Evolutionary conservation across 2,329 filamentous ascomycete genomes (phyloP), one percentile per base, ranked within the genome.

Genomic region (Epichloe festucae): DNA sequence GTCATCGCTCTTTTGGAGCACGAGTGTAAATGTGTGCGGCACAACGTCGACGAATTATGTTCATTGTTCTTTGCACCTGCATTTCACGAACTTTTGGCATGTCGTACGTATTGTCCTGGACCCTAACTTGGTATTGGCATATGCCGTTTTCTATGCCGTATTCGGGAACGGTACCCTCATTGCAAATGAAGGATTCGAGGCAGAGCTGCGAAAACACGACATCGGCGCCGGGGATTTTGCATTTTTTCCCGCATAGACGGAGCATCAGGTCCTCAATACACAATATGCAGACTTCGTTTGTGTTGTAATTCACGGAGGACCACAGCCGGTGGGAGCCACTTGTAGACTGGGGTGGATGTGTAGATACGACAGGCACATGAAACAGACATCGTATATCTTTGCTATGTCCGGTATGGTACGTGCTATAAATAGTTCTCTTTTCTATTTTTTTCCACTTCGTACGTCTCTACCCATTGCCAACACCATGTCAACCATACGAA

Each of bases 251-350:
- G 77, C 82, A 0, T 86, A 76, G 73, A 78, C 79, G 0, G 83
- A 88, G 62, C 82, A 88, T 65, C 82, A 87, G 62, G 75, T 83
- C 50, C 70, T 82, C 19, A 88, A 88, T 58, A 77, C 85, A 39
- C 75, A 75, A 1, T 78, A 81, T 43, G 64, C 60, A 48, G 79
- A 84, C 46, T 68, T 84, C 2, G 75, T 80, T 39, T 85, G 82
- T 79, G 74, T 85, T 11, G 75, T 87, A 44, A 78, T 81, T 5
- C 74, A 82, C 21, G 80, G 76, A 56, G 84, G 82, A 0, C 63
- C 75, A 2, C 70, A 72, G 51, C 82, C 83, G 0, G 72, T 80
- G 2, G 79, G 84, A 5, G 78, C 80, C 27, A 80, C 58, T 87
- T 51, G 72, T 74, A 11, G 78, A 75, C 21, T 87, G 83, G 82